Evolutionary conservation across 148 eudicot species (phyloP).

Genomic region (Persicaria tinctoria): DNA sequence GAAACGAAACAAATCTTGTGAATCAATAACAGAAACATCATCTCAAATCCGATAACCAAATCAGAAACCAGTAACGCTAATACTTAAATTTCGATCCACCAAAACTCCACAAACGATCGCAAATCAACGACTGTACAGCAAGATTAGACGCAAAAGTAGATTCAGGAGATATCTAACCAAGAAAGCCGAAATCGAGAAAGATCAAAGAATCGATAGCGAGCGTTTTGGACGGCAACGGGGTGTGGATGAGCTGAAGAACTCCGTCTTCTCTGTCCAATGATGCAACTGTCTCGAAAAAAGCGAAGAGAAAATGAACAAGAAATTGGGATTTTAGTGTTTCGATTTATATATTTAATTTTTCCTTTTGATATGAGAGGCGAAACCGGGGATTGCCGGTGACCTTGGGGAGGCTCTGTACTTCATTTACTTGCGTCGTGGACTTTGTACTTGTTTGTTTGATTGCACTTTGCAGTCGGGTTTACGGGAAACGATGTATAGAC

Average conservation of each 20-base stretch:
- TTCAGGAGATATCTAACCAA: background rate
- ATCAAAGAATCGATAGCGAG: constrained; percentile 1
- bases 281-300: constrained; percentile 10
- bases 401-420: background rate
- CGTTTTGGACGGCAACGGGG: background rate
- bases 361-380: background rate
- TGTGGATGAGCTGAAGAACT: constrained; percentile 5
- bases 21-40: background rate
- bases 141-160: background rate
- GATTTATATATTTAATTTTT: background rate
- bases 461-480: background rate
- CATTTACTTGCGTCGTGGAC: background rate
- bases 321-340: constrained; percentile 7
- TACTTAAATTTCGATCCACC: background rate
- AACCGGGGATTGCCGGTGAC: constrained; percentile 11
- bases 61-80: background rate
- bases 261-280: constrained; percentile 10
- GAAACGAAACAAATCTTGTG: background rate
- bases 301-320: constrained; percentile 1
- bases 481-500: background rate
- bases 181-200: background rate
- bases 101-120: background rate
- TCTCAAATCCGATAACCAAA: constrained; percentile 2
- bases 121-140: background rate
- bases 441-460: background rate